Percentiles rank a stretch among this genome's conserved stretches.
Evolutionary conservation across 352 stramenopile species (phyloP).

Genomic region (Globisporangium camurandrum): DNA sequence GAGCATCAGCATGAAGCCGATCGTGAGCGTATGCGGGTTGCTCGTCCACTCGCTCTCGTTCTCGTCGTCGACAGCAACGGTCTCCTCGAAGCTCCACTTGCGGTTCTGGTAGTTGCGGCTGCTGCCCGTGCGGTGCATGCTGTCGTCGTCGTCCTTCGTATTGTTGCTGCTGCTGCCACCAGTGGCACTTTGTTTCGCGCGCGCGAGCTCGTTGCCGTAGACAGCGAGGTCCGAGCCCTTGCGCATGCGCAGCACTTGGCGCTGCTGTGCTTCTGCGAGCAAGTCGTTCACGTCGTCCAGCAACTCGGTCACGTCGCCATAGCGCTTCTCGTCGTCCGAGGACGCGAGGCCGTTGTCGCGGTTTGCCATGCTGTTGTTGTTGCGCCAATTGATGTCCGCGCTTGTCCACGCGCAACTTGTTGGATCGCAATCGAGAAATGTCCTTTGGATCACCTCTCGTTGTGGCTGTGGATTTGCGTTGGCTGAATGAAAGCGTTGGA

Average conservation of each 20-base stretch:
- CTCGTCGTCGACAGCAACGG: constrained; percentile 59
- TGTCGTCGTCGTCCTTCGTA: constrained; percentile 20
- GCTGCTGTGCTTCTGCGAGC: constrained; percentile 40
- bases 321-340: constrained; percentile 10
- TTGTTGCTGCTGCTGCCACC: constrained; percentile 29
- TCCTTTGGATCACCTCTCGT: too few relatives aligned
- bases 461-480: too few relatives aligned
- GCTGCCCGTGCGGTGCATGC: background rate
- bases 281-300: too few relatives aligned
- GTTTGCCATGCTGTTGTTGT: background rate
- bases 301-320: constrained; percentile 11
- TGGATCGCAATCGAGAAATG: too few relatives aligned
- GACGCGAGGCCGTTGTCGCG: constrained; percentile 1
- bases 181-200: constrained; percentile 29
- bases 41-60: constrained; percentile 76
- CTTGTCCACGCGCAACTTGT: too few relatives aligned
- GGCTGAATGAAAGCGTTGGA: too few relatives aligned
- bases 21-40: constrained; percentile 79
- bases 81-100: constrained; percentile 84
- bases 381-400: too few relatives aligned
- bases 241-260: constrained; percentile 48
- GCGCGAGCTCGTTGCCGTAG: constrained; percentile 38
- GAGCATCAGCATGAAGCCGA: constrained; percentile 67
- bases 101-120: constrained; percentile 71
- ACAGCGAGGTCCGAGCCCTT: constrained; percentile 56